Percentiles rank a stretch among this genome's conserved stretches.
Conservation (phyloP, 2,329 filamentous ascomycete genomes). For the Tolypocladium ophioglossoides region DNA sequence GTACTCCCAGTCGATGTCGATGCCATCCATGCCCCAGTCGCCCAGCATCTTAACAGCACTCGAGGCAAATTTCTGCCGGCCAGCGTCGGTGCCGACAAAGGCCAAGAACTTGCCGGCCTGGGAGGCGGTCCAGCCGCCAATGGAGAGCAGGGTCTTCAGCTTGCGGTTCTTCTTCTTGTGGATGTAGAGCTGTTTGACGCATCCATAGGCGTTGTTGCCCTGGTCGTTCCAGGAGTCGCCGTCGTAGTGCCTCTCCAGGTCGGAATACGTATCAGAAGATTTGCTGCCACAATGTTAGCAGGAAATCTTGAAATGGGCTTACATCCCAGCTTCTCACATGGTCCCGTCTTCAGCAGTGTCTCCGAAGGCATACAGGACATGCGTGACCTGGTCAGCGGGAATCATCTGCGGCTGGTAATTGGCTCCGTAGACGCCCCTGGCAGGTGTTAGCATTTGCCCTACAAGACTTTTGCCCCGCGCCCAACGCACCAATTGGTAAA, state of each 20-base stretch:
- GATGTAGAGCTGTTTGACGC: slow-evolving; percentile 64
- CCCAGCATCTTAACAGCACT: slow-evolving; percentile 59
- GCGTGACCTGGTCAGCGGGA: slow-evolving; percentile 58
- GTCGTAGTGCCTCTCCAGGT: slow-evolving; percentile 58
- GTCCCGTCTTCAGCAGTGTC: slow-evolving; percentile 34
- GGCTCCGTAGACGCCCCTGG: slow-evolving; percentile 55
- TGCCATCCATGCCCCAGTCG: slow-evolving; percentile 51
- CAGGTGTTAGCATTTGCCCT: slow-evolving; percentile 25
- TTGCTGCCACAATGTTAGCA: slow-evolving; percentile 7
- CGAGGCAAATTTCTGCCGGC: slow-evolving; percentile 55
- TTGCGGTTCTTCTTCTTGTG: slow-evolving; percentile 68
- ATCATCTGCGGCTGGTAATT: slow-evolving; percentile 63
- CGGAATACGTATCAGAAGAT: slow-evolving; percentile 24
- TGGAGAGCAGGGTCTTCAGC: slow-evolving; percentile 68
- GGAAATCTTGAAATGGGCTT: no score
- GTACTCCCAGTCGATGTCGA: slow-evolving; percentile 50
- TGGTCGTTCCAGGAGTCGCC: slow-evolving; percentile 48
- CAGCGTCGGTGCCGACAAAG: slow-evolving; percentile 49
- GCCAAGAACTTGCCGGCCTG: slow-evolving; percentile 47
- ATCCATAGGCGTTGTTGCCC: slow-evolving; percentile 63
- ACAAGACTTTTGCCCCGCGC: no score
- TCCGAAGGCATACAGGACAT: slow-evolving; percentile 55
- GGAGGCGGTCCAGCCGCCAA: slow-evolving; percentile 74
- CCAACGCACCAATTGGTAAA: slow-evolving; percentile 40
- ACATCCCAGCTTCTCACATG: slow-evolving; percentile 25